Conservation (phyloP, 2,329 filamentous ascomycete genomes). For the Lecanicillium sp. region DNA sequence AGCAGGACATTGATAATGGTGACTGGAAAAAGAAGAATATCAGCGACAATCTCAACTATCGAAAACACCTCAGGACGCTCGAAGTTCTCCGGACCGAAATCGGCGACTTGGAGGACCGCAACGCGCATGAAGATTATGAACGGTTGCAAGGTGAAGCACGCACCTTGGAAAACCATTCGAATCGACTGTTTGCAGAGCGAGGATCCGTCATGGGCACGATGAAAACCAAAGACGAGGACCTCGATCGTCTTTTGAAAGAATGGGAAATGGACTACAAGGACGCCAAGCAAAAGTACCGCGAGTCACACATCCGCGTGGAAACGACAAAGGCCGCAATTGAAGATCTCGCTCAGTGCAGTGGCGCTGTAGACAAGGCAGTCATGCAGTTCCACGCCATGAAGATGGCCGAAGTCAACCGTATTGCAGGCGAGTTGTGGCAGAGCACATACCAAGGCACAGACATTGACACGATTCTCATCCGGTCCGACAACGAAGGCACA, state of each 20-base stretch:
- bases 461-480: conserved; percentile 92
- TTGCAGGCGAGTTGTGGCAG: conserved; percentile 94
- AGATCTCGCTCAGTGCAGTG: conserved; percentile 73
- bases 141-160: conserved; percentile 63
- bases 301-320: conserved; percentile 81
- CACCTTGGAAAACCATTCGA: conserved; percentile 57
- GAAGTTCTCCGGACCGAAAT: conserved; percentile 63
- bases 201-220: conserved; percentile 68
- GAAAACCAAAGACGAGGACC: conserved; percentile 76
- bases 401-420: conserved; percentile 97
- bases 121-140: conserved; percentile 75
- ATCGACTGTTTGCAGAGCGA: conserved; percentile 62
- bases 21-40: conserved; percentile 82
- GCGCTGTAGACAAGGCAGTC: conserved; percentile 87
- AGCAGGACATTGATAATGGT: conserved; percentile 68
- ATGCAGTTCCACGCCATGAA: conserved; percentile 95
- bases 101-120: conserved; percentile 62
- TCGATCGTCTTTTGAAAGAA: conserved; percentile 63
- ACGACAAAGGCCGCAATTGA: conserved; percentile 91
- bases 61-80: conserved; percentile 63
- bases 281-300: conserved; percentile 71
- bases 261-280: conserved; percentile 84
- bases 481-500: conserved; percentile 74
- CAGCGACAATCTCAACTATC: conserved; percentile 78
- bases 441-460: conserved; percentile 95